Percentiles rank a stretch among this genome's conserved stretches.
These are phyloP conservation scores for Pyrus bretschneideri DNA, from an alignment of 306 rosid genomes.

Conservation along the genomic window DNA sequence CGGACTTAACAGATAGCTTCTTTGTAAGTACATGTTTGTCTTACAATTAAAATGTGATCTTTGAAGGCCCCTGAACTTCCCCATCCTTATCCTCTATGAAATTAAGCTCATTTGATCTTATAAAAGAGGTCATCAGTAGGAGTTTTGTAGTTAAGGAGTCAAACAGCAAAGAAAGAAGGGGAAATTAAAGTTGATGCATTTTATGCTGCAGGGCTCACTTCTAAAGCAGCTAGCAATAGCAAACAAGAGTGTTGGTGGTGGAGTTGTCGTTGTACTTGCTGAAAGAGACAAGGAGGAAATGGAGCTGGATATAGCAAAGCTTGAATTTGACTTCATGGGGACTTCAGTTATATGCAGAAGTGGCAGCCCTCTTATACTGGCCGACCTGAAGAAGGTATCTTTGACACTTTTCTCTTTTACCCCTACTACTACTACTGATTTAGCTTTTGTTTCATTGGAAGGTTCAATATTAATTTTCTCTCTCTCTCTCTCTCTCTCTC, in stretches of 20 bases:
- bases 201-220: constrained; percentile 70
- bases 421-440: not conserved
- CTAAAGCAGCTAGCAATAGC: constrained; percentile 95
- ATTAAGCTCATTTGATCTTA: not conserved
- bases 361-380: constrained; percentile 96
- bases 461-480: not conserved
- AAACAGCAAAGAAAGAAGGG: constrained; percentile 5
- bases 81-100: not conserved
- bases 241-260: constrained; percentile 90
- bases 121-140: not conserved
- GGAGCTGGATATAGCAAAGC: constrained; percentile 94
- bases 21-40: not conserved
- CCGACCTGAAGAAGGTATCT: constrained; percentile 87
- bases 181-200: constrained; percentile 9
- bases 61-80: not conserved
- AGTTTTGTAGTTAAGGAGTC: not conserved
- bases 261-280: constrained; percentile 92
- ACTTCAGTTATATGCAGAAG: constrained; percentile 94
- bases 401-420: not conserved
- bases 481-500: not conserved
- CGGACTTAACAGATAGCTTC: not conserved
- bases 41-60: not conserved
- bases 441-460: constrained; percentile 5
- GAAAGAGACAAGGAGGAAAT: constrained; percentile 98
- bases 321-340: constrained; percentile 96